phyloP scores from a whole-genome alignment of 2,329 filamentous ascomycete species.

The Colletotrichum scovillei region DNA sequence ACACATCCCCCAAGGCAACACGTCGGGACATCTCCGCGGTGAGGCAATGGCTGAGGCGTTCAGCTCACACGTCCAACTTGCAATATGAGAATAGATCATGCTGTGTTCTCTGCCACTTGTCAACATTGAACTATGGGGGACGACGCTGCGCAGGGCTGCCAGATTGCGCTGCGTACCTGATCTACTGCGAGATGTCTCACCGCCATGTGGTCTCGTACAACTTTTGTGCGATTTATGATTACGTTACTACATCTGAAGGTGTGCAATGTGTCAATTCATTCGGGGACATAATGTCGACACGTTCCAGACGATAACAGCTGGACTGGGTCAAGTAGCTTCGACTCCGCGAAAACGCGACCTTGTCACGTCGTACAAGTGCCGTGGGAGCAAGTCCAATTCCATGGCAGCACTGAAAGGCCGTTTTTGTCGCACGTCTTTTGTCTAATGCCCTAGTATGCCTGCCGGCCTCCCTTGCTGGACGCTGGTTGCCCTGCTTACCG shows the following conservation, averaged over 20 bases:
- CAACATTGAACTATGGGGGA: background rate
- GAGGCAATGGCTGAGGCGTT: background rate
- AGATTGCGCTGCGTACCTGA: constrained; percentile 24
- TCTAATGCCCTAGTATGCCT: background rate
- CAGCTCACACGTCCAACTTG: background rate
- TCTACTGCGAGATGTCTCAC: constrained; percentile 12
- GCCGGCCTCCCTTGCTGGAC: background rate
- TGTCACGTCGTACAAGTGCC: constrained; percentile 8
- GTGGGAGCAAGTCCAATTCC: background rate
- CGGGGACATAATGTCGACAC: constrained; percentile 7
- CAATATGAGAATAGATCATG: background rate
- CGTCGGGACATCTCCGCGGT: background rate
- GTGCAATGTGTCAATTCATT: background rate
- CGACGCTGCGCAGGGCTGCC: background rate
- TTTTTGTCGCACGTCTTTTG: background rate
- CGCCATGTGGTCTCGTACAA: background rate
- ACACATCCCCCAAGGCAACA: background rate
- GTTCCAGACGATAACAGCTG: constrained; percentile 20
- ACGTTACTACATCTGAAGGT: background rate
- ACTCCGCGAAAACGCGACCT: background rate
- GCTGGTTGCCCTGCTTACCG: constrained; percentile 26
- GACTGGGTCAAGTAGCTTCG: background rate
- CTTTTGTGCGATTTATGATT: background rate
- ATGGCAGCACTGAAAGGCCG: background rate
- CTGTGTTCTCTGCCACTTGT: background rate